Base-by-base conservation (phyloP, 805 yeast genomes). In the Ogataea thermomethanolica region DNA sequence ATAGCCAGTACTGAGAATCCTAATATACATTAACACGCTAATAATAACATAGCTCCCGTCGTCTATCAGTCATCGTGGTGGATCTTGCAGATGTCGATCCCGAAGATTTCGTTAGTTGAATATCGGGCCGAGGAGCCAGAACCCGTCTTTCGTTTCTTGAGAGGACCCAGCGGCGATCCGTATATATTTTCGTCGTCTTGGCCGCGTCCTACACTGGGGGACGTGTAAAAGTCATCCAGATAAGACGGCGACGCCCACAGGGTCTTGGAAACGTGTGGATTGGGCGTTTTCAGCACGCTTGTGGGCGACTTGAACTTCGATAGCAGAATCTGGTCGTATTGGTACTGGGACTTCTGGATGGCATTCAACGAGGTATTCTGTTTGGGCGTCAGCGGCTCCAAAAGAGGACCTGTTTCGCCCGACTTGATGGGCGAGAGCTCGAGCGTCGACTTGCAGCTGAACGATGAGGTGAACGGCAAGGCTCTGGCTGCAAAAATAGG, bases 211-310 rank as follows among this genome's bases (percentile, higher is more conserved):
- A 50, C 47, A 23, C 48, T 61, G 38, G 78, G 77, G 15, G 82
- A 76, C 29, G 78, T 73, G 50, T 79, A 78, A 54, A 81, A 81
- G 50, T 81, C 87, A 44, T 81, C 86, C 41, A 79, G 64, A 51
- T 77, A 78, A 2, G 80, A 71, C 10, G 86, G 86, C 14, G 84
- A 78, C 51, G 76, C 73, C 83, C 85, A 79, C 32, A 77, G 62
- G 51, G 71, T 77, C 48, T 70, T 71, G 55, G 71, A 60, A 4
- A 46, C 41, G 8, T 44, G 41, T n/a, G 50, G 39, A 7, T 50
- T 35, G 3, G 60, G 55, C 6, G 58, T 51, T 8, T 49, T 41
- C 12, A 48, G 31, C 17, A 51, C 31, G 26, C 45, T 51, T 17
- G 50, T 49, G 10, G 64, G 63, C 10, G 64, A 59, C 42, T 48